These are phyloP conservation scores for Linnemannia hyalina DNA, from an alignment of 192 early-diverging fungal species.

Conservation along the genomic window DNA sequence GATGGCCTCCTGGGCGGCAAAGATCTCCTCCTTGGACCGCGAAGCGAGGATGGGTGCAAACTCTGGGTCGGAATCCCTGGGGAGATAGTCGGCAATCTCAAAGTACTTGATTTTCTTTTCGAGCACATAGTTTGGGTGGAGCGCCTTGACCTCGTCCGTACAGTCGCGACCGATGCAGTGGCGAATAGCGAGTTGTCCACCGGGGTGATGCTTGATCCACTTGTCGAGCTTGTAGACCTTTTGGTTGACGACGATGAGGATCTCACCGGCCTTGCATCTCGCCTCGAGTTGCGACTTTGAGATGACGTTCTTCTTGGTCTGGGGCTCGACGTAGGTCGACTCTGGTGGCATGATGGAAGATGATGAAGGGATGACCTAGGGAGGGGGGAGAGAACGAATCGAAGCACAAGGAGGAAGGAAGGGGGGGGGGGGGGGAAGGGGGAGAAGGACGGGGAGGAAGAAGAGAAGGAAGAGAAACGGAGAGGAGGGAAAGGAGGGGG, in stretches of 20 bases:
- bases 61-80: conserved; percentile 44
- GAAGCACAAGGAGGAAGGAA: not conserved
- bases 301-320: conserved; percentile 47
- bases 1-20: conserved; percentile 31
- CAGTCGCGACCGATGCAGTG: conserved; percentile 93
- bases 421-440: not conserved
- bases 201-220: conserved; percentile 89
- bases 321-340: conserved; percentile 49
- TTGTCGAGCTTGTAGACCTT: conserved; percentile 92
- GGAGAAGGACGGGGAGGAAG: not conserved
- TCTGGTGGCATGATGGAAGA: conserved; percentile 46
- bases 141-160: conserved; percentile 87
- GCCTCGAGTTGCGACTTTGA: conserved; percentile 41
- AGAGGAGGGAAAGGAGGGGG: not conserved
- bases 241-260: conserved; percentile 84
- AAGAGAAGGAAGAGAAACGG: conserved; percentile 1
- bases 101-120: conserved; percentile 82
- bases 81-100: conserved; percentile 79
- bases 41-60: conserved; percentile 42
- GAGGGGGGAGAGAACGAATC: not conserved
- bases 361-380: not conserved
- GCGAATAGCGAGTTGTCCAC: conserved; percentile 89
- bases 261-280: conserved; percentile 72
- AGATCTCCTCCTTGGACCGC: conserved; percentile 37
- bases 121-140: conserved; percentile 89